Evolutionary conservation across 2,329 filamentous ascomycete genomes (phyloP).

Genomic region (Trichoderma aggressivum): DNA sequence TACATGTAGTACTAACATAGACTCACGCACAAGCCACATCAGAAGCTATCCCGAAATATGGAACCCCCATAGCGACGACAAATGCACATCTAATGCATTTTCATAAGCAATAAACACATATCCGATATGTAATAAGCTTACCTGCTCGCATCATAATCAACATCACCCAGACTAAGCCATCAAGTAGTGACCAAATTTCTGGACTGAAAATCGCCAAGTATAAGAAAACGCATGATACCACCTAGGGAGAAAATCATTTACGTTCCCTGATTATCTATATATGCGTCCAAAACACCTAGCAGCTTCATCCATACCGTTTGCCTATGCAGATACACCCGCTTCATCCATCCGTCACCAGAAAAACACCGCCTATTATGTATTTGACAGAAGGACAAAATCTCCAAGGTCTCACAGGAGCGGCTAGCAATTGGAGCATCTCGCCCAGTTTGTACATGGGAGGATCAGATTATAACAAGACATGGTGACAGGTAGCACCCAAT

Average conservation of each 20-base stretch:
- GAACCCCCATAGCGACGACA: neutral
- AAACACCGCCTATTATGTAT: too few species aligned
- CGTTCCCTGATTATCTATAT: too few species aligned
- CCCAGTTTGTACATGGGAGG: too few species aligned
- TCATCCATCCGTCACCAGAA: too few species aligned
- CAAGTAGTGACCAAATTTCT: neutral
- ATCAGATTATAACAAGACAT: neutral
- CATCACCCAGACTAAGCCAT: neutral
- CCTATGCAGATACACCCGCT: too few species aligned
- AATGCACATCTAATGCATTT: neutral
- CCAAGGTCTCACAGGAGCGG: too few species aligned
- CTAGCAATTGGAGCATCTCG: too few species aligned
- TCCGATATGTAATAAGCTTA: neutral
- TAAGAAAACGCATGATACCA: neutral
- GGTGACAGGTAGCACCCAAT: neutral
- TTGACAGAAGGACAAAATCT: too few species aligned
- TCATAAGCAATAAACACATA: neutral
- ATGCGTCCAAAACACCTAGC: too few species aligned
- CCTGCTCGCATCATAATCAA: neutral
- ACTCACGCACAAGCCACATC: neutral
- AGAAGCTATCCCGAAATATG: neutral
- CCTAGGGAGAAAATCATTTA: neutral
- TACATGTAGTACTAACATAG: neutral
- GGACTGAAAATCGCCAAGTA: neutral
- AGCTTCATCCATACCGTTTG: too few species aligned